A percentile compares a stretch with the other conserved stretches of the same genome.
phyloP scores from a whole-genome alignment of 139 green algal species.

The Volvox africanus region DNA sequence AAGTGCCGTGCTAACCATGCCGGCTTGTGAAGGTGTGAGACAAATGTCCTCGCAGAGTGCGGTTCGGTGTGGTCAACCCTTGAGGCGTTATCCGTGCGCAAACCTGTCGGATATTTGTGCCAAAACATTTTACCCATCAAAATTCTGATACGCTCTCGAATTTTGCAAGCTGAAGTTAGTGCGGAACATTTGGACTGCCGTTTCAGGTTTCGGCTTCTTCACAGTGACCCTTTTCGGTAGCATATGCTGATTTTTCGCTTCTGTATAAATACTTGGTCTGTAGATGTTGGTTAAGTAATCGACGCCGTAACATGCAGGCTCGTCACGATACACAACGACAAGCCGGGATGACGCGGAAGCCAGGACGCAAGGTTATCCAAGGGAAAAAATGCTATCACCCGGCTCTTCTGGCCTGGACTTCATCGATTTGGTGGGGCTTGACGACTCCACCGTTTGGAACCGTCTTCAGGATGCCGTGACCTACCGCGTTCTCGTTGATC shows the following conservation, averaged over 20 bases:
- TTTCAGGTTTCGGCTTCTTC: not conserved
- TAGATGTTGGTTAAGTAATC: not conserved
- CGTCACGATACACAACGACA: not conserved
- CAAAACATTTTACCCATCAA: not conserved
- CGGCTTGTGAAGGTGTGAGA: not conserved
- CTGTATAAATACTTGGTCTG: not conserved
- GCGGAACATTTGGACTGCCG: not conserved
- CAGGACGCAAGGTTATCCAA: too few relatives aligned
- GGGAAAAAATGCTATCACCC: not conserved
- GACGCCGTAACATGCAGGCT: too few relatives aligned
- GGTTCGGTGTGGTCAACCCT: not conserved
- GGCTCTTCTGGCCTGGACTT: slow-evolving; percentile 7
- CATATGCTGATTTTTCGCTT: not conserved
- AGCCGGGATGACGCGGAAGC: not conserved
- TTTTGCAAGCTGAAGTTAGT: not conserved
- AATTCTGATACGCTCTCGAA: not conserved
- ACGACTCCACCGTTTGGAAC: not conserved
- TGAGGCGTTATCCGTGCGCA: not conserved
- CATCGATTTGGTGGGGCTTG: not conserved
- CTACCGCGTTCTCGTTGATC: slow-evolving; percentile 1
- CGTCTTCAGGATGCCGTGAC: slow-evolving; percentile 31
- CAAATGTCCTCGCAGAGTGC: not conserved
- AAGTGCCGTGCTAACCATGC: not conserved
- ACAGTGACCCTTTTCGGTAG: not conserved
- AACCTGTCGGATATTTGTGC: not conserved